Base-by-base conservation (phyloP, 768 basidiomycete species). In the Fistulinella prunicolor region DNA sequence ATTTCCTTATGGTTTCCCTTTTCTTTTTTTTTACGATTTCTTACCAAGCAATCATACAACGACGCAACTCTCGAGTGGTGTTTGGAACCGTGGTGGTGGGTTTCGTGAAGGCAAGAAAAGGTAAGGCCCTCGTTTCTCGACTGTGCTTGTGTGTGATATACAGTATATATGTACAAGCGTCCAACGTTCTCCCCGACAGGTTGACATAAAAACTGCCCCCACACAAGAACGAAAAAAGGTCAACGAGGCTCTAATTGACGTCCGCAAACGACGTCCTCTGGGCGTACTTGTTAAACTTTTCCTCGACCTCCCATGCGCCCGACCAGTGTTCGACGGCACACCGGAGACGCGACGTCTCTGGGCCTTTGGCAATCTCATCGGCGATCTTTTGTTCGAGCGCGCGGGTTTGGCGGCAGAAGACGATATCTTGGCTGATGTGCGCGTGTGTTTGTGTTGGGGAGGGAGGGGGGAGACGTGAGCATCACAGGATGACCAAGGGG, bases 271-370 rank as follows among this genome's bases (percentile, higher is more conserved):
- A 53, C 14, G 49, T 38, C 34, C 7, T 1, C 12, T 44, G 30
- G 2, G 47, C 52, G 5, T 55, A 54, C 46, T 30, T 32, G 34
- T 61, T 64, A 59, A 92, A 88, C 37, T 80, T 76, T 67, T 95
- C 91, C 66, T 98, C 95, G 38, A 94, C 84, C 65, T 97, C 92
- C 95, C 95, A 98, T 37, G 94, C 94, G 30, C 91, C 93, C 7
- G 80, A 80, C 95, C 95, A 98, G 63, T 89, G 86, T 56, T 81
- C 74, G 49, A 94, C 79, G 45, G 82, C 65, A 57, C 85, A 85
- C 49, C 80, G 78, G 50, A 96, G 76, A 10, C 89, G 89, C 10
- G 69, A 68, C 30, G 65, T 66, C 36, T 74, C 59, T 28, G 6
- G 26, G 3, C 88, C 89, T 50, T 38, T 42, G 22, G 51, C 51